A percentile compares a stretch with the other conserved stretches of the same genome.
phyloP scores from a whole-genome alignment of 2,329 filamentous ascomycete species.

The Magnaporthiopsis incrustans region DNA sequence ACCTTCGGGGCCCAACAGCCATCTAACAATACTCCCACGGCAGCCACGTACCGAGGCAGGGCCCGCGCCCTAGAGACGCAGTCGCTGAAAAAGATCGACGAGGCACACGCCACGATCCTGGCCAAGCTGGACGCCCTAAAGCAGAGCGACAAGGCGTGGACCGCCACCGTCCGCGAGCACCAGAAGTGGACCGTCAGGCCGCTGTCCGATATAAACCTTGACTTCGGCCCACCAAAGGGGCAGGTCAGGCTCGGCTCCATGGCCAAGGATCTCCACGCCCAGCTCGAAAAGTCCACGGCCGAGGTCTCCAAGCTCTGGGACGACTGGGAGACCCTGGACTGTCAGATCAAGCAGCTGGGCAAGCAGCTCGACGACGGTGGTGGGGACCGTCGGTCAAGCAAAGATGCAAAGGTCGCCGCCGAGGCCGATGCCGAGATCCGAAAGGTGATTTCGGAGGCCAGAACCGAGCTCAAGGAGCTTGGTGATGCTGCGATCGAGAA shows the following conservation, averaged over 20 bases:
- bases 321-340: neutral
- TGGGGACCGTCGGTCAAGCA: neutral
- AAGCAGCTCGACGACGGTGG: neutral
- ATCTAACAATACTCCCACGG: neutral
- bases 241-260: neutral
- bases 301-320: slow-evolving; percentile 1
- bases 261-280: neutral
- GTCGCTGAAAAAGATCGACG: neutral
- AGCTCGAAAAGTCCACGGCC: neutral
- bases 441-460: neutral
- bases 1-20: no score
- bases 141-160: neutral
- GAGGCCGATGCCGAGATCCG: neutral
- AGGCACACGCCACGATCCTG: neutral
- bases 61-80: neutral
- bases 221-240: neutral
- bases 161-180: neutral
- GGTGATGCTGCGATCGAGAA: neutral
- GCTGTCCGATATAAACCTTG: neutral
- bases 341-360: slow-evolving; percentile 9
- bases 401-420: neutral
- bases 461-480: neutral
- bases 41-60: neutral
- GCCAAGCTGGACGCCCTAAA: neutral
- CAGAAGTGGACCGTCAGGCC: neutral